Evolutionary conservation across 352 stramenopile species (phyloP), one percentile per base, ranked within the genome.

Genomic region (Phytophthora chlamydospora): DNA sequence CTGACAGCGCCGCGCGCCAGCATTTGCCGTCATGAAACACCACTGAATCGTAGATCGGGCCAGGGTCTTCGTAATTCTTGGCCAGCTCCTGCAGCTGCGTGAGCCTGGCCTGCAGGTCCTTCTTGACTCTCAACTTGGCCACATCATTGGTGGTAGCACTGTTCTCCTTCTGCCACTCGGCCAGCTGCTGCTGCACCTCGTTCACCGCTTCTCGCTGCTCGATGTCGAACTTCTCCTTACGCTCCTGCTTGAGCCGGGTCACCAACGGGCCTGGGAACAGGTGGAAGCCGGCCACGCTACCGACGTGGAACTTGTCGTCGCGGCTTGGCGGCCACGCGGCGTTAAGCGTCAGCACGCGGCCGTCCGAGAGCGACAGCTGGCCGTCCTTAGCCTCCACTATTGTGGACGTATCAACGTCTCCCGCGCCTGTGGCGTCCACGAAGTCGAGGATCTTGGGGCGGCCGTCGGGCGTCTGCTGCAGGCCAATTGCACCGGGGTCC

Each of bases 371-470:
- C 44, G 58, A 71, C 21, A 93, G 60, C 41, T 62, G 45, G 32
- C 73, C 80, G 34, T 96, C 78, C 36, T 77, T 69, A 6, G 83
- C 64, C 46, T 83, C 52, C 16, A 91, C 16, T 11, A 84, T 56
- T 0, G 68, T 81, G 9, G 83, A 90, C 53, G 93, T 97, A 70
- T 98, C 87, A 1, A 99, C 83, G 77, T 99, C 97, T 31, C 96
- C 96, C 7, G 85, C 75, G 36, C 80, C 97, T 27, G 94, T 98
- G 71, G 93, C 96, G 78, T 99, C 97, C 21, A 98, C 81, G 40
- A 99, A 78, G 73, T 98, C 93, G 12, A 99, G 66, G 58, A 98
- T 76, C 78, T 99, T 98, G 44, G 88, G 89, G 17, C 85, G 78
- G 9, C 92, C 92, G 71, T 97, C 88, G 8, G 80, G 65, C 39